Percentiles rank a stretch among this genome's conserved stretches.
These are phyloP conservation scores for Phytophthora idaei DNA, from an alignment of 352 stramenopile species.

Conservation along the genomic window DNA sequence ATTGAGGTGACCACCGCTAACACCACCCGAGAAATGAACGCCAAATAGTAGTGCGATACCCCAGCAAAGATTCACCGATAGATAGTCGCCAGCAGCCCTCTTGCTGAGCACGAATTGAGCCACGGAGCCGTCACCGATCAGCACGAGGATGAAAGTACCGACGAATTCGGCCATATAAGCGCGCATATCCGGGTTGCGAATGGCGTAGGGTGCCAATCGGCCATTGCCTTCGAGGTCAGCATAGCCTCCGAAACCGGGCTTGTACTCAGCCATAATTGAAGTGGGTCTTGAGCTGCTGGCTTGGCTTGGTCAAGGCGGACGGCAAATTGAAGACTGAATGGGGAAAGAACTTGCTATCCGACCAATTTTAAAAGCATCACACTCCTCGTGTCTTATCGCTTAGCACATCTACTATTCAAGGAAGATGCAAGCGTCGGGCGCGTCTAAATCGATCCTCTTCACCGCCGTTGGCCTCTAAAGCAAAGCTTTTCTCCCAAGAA, in stretches of 20 bases:
- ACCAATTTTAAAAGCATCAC: slow-evolving; percentile 5
- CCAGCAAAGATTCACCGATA: slow-evolving; percentile 62
- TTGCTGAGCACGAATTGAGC: slow-evolving; percentile 61
- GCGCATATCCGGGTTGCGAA: slow-evolving; percentile 45
- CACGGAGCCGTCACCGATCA: slow-evolving; percentile 64
- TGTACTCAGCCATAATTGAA: slow-evolving; percentile 34
- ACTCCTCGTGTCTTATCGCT: slow-evolving; percentile 28
- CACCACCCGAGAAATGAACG: slow-evolving; percentile 57
- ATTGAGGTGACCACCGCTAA: slow-evolving; percentile 70
- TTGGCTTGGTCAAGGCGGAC: slow-evolving; percentile 9
- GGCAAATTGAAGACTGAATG: slow-evolving; percentile 32
- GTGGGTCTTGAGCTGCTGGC: slow-evolving; percentile 17
- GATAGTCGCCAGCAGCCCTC: slow-evolving; percentile 50
- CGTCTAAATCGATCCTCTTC: not conserved
- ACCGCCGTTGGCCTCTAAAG: too few relatives aligned
- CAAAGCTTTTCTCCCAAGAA: not conserved
- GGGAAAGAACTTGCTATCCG: not conserved
- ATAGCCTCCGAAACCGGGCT: slow-evolving; percentile 37
- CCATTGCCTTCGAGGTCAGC: slow-evolving; percentile 38
- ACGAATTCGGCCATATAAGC: slow-evolving; percentile 71
- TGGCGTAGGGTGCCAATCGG: slow-evolving; percentile 36
- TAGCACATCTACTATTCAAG: not conserved
- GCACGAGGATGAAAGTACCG: slow-evolving; percentile 65
- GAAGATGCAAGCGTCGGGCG: not conserved
- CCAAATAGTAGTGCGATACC: slow-evolving; percentile 67